Base-by-base conservation (phyloP, 495 filamentous ascomycete genomes). In the Aspergillus taichungensis region DNA sequence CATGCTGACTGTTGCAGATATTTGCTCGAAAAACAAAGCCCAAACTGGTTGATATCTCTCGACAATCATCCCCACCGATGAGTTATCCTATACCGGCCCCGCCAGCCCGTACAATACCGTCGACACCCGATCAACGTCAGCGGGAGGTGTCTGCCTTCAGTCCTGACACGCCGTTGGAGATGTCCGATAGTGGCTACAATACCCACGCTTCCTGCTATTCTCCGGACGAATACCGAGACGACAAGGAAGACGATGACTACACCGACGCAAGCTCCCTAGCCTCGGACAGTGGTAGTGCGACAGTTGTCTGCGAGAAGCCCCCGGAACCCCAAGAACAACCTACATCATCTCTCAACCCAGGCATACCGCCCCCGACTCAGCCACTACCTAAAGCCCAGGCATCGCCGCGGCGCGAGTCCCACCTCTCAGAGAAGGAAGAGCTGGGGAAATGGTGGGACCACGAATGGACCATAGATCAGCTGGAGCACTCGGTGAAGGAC, bases 101-200 rank as follows among this genome's bases (percentile, higher is more conserved):
- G 31, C 51, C 49, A 3, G 55, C 54, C 13, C 58, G 55, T 27
- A 39, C 47, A 7, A 43, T 57, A 13, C 61, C 66, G 3, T 64
- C 60, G 14, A 72, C 68, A 0, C 67, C 68, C 6, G 65, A 70
- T 46, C 64, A 63, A 18, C 54, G 55, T 5, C 61, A 64, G 29
- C 62, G 64, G 18, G 68, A 72, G 45, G 55, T 72, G 28, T 72
- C 68, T 11, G 68, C 66, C 10, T 72, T 72, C 37, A 72, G 68
- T 31, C 68, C 68, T 24, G 68, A 72, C 30, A 72, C 68, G 0
- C 68, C 68, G 6, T 42, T 65, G 1, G 60, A 68, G 13, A 59
- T 63, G 48, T 64, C 64, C 7, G 66, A 72, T 30, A 68, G 61
- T 42, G 67, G 64, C 0, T 69, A 68, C 47, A 60, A 50, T 2